Evolutionary conservation across 768 basidiomycete genomes (phyloP), one percentile per base, ranked within the genome.

Genomic region (Lactarius indigo): DNA sequence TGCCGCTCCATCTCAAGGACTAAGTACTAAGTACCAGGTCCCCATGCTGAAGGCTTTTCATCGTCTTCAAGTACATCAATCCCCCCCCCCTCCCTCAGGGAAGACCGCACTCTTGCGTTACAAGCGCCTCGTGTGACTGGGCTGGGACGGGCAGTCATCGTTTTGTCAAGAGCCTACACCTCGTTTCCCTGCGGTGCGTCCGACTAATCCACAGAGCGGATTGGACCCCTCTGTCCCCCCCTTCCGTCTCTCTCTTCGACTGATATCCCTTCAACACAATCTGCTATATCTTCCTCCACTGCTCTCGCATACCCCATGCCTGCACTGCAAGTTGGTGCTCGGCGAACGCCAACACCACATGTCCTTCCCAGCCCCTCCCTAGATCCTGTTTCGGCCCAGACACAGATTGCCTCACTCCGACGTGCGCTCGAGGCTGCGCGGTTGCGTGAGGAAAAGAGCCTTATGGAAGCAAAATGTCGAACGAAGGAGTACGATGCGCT

Each of bases 381-480:
- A 47, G 50, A 61, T 28, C 57, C 59, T 5, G 37, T 65, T 13
- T 65, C 64, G 3, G 31, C 61, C 10, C 56, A 65, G 23, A 69
- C 57, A 5, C 69, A 68, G 41, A 66, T 72, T 42, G 59, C 69
- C 5, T 64, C 66, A 18, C 56, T 68, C 42, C 60, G 66, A 35
- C 64, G 71, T 26, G 71, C 69, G 9, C 64, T 70, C 2, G 67
- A 72, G 41, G 71, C 67, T 15, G 61, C 69, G 23, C 59, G 64
- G 23, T 56, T 64, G n/a, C 71, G 71, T 9, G 71, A 72, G 59
- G 62, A 64, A 39, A 66, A 62, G 26, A 55, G 65, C 39, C 60
- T 63, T 5, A 17, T 50, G 5, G 72, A 71, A 31, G 65, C 61
- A 12, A 70, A 69, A 26, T 62, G 55, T 15, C 42, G 50, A 23